Base-by-base conservation (phyloP, 495 filamentous ascomycete species). In the Xylaria scruposa region DNA sequence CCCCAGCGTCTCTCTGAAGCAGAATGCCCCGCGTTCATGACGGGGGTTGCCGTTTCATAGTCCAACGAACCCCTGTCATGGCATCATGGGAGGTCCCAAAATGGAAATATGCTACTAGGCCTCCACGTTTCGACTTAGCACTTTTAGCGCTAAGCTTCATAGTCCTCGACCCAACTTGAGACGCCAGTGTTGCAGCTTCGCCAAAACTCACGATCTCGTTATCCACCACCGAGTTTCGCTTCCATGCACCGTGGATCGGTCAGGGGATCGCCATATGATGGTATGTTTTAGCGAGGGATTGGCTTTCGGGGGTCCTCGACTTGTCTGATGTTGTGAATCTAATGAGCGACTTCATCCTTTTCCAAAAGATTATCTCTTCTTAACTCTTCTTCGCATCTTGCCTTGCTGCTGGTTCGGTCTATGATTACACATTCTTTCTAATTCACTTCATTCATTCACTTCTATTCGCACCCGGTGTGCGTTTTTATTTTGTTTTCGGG, bases 401-500 rank as follows among this genome's bases (percentile, higher is more conserved):
- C 68, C 36, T 73, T 67, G 67, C 74, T 72, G 74, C 74, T 78
- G 67, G 46, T 71, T 72, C 64, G 59, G 74, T 75, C 53, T 68
- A 21, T 8, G 38, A n/a, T 29, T n/a, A 68, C 29, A 56, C 33
- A 24, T 40, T 64, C 46, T 67, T 60, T 58, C 33, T 54, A 44
- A 53, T 67, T 21, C 36, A 3, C 40, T 21, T 46, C 51, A 29
- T 21, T 46, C 51, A 29, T 78, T 80, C 74, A 59, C 67, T 79
- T 78, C 78, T 77, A 1, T n/a, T 61, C 67, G 77, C 80, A 82
- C 81, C 82, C 69, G 81, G 82, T 69, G 82, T 85, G 81, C 80
- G 71, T 68, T 74, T 74, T 72, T 24, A 4, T 46, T 64, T 72
- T 24, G 10, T 46, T 64, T 77, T 76, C 59, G 58, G 73, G 68